These are phyloP conservation scores for Pleochaeta shiraiana DNA, from an alignment of 2,329 filamentous ascomycete species.

Conservation along the genomic window DNA sequence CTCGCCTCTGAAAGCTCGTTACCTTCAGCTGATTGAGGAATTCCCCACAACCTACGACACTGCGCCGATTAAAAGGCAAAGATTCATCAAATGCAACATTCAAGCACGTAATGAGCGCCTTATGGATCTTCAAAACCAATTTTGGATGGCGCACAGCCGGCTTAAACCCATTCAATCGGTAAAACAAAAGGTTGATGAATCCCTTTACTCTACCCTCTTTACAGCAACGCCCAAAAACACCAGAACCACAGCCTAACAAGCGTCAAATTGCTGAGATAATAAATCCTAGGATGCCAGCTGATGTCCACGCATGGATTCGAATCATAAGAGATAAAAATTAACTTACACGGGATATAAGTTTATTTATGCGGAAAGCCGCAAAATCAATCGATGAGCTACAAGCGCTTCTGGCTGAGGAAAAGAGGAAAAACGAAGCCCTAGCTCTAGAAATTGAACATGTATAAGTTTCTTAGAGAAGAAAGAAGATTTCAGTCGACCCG, in stretches of 20 bases:
- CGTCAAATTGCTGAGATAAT: not conserved
- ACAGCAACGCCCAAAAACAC: not conserved
- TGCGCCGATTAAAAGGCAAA: too few relatives aligned
- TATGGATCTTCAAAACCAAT: not conserved
- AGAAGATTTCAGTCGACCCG: not conserved
- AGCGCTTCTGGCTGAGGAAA: not conserved
- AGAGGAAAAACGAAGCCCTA: not conserved
- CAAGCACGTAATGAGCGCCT: not conserved
- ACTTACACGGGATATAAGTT: not conserved
- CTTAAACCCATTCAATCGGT: not conserved
- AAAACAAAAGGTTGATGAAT: not conserved
- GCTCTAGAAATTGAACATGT: not conserved
- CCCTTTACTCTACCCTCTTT: not conserved
- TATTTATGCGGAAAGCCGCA: not conserved
- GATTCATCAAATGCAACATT: too few relatives aligned
- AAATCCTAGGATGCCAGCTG: not conserved
- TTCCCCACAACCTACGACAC: too few relatives aligned
- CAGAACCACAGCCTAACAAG: not conserved
- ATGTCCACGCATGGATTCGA: not conserved
- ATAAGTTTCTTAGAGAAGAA: not conserved
- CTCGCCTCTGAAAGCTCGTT: too few relatives aligned
- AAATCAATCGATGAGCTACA: not conserved
- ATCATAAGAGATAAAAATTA: not conserved
- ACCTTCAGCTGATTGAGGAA: too few relatives aligned
- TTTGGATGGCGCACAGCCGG: not conserved